These are phyloP conservation scores for Mortierella sp. DNA, from an alignment of 371 early-diverging fungal species.

Conservation along the genomic window DNA sequence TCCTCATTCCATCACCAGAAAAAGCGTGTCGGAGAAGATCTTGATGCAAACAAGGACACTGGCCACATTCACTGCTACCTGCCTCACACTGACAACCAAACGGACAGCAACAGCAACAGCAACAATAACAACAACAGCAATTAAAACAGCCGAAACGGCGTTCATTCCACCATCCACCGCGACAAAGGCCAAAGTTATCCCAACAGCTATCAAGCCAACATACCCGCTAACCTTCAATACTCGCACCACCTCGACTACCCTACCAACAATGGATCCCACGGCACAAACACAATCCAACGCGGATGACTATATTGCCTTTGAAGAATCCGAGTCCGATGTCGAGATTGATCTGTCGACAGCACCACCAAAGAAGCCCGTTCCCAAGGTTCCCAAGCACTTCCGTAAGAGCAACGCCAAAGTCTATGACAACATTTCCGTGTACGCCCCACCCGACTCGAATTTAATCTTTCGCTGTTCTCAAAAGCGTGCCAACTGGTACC, in stretches of 20 bases:
- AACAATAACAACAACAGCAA: background rate
- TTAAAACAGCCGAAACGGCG: background rate
- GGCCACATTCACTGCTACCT: background rate
- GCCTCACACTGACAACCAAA: background rate
- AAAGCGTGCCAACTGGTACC: conserved; percentile 56
- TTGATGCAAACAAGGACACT: background rate
- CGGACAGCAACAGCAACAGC: background rate
- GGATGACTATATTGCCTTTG: conserved; percentile 32
- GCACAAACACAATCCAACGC: background rate
- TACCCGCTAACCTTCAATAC: background rate
- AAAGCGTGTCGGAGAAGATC: background rate
- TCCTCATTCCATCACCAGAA: background rate
- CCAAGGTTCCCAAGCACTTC: conserved; percentile 46
- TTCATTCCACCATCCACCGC: background rate
- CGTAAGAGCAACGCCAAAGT: conserved; percentile 46
- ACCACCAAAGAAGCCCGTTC: conserved; percentile 11
- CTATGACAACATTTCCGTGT: conserved; percentile 57
- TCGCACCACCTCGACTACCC: background rate
- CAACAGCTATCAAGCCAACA: background rate
- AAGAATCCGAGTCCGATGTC: conserved; percentile 35
- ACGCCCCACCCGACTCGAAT: conserved; percentile 51
- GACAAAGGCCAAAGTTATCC: background rate
- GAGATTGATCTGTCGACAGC: conserved; percentile 40
- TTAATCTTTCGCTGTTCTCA: conserved; percentile 57
- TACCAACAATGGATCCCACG: conserved; percentile 2